Evolutionary conservation across 2,329 filamentous ascomycete species (phyloP).

Genomic region (Pseudogymnoascus sp.): DNA sequence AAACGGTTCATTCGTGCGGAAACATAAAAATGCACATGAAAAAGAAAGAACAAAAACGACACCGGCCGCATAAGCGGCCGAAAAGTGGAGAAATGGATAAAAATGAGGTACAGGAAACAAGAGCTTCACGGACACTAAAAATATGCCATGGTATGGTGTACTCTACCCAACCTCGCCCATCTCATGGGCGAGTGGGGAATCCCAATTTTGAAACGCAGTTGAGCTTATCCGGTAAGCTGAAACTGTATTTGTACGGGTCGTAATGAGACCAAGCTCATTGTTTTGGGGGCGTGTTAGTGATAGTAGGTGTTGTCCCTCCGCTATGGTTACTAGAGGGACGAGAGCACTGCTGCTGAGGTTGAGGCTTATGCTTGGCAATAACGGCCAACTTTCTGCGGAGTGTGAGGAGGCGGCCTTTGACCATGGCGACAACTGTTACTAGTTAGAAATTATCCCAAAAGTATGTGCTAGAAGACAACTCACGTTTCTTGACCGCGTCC

Average conservation of each 20-base stretch:
- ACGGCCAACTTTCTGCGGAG: constrained; percentile 53
- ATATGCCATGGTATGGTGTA: background rate
- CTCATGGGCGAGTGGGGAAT: background rate
- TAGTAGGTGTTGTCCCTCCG: constrained; percentile 25
- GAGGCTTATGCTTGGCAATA: constrained; percentile 41
- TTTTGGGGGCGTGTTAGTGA: constrained; percentile 24
- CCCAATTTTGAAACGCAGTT: background rate
- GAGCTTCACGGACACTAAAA: background rate
- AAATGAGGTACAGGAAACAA: background rate
- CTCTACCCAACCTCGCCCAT: background rate
- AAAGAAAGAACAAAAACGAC: background rate
- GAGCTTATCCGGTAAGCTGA: background rate
- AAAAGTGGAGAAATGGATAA: background rate
- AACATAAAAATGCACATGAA: constrained; percentile 1
- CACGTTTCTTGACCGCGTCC: constrained; percentile 64
- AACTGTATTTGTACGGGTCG: constrained; percentile 2
- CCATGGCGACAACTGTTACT: constrained; percentile 51
- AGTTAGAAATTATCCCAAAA: constrained; percentile 26
- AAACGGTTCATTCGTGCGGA: background rate
- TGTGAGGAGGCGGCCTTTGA: constrained; percentile 43
- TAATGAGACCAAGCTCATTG: background rate
- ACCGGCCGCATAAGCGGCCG: background rate
- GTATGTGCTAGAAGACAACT: constrained; percentile 26
- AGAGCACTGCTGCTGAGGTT: constrained; percentile 21
- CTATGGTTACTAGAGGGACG: constrained; percentile 24